Evolutionary conservation across 225 moss, liverwort and hornwort species (phyloP), one percentile per base, ranked within the genome.

Genomic region (Anthoceros angustus): DNA sequence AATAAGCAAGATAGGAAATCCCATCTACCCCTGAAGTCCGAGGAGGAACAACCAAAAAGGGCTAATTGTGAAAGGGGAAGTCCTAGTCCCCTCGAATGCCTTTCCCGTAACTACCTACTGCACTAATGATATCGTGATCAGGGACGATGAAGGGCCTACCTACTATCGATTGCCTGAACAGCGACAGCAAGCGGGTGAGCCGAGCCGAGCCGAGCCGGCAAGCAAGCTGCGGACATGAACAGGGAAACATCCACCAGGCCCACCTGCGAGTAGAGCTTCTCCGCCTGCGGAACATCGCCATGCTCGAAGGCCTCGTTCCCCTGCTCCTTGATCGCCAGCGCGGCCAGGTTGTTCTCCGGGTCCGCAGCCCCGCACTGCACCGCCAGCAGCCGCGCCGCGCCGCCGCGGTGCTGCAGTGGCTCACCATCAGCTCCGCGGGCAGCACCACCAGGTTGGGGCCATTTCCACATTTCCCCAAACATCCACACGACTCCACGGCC

Each of bases 381-480:
- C 21, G 78, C 80, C 69, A 89, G 74, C 67, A 89, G 73, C 26
- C 86, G 86, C 62, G 88, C 86, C 21, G 84, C 86, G 65, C 86
- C 12, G 64, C 74, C n/a, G 88, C 78, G 42, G 86, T 89, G 72
- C 78, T 89, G 46, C 88, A 89, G 61, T 89, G 86, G 62, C 84
- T 86, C 40, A 89, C 82, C 65, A 84, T 78, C 73, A 88, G 64
- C 75, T 86, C 81, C 0, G 73, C 76, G 21, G 86, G 88, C 16
- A 88, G 62, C 41, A 88, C 73, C 61, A 88, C 75, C 74, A 88
- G 73, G 75, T 88, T 88, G 25, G 88, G 88, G 5, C 88, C 88
- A 18, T 70, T 73, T 23, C 88, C 88, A 69, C 88, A 88, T 70
- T 79, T 88, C 10, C 86, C 86, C 49, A 84, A 66, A 66, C 84